Base-by-base conservation (phyloP, 371 early-diverging fungal genomes). In the Apophysomyces sp. region DNA sequence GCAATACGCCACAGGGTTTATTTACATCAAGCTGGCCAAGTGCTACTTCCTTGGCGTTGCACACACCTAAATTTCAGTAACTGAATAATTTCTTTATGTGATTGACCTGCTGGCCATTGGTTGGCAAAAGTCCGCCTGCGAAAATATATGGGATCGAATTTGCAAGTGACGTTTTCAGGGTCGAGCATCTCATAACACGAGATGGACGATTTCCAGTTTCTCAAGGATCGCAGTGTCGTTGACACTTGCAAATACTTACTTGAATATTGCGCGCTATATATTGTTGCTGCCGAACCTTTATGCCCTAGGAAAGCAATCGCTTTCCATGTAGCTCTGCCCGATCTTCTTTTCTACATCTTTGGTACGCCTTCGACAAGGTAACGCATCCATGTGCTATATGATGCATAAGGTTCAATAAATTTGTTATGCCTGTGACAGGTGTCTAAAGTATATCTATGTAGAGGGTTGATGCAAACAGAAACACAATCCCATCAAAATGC, bases 401-500 rank as follows among this genome's bases (percentile, higher is more conserved):
- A 21, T 44, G 21, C 24, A 21, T 16, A 11, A 37, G 57, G 18
- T 27, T 18, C 57, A 57, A 36, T 36, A 36, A 16, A 16, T 24
- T 13, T 13, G 9, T 36, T 8, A 36, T n/a, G 18, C 4, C 39
- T 5, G 39, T 58, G 0, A 54, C 11, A n/a, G 21, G 36, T 11
- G 51, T 0, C 40, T 41, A 54, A 52, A n/a, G 30, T 40, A 16
- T 11, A 15, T 4, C 9, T 21, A 16, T 2, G 15, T 55, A 78
- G 78, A 58, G 78, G 78, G 26, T 74, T 71, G 67, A 30, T 71
- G 2, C 78, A 78, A 39, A 68, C 65, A 7, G 71, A 73, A 24
- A 59, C 58, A 18, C 52, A 13, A n/a, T 26, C 58, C 4, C 54
- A 55, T 4, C 73, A 78, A 56, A 60, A 60, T 11, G 53, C 32